Percentiles rank a stretch among this genome's conserved stretches.
These are phyloP conservation scores for Septoria petroselini DNA, from an alignment of 2,329 filamentous ascomycete species.

Conservation along the genomic window DNA sequence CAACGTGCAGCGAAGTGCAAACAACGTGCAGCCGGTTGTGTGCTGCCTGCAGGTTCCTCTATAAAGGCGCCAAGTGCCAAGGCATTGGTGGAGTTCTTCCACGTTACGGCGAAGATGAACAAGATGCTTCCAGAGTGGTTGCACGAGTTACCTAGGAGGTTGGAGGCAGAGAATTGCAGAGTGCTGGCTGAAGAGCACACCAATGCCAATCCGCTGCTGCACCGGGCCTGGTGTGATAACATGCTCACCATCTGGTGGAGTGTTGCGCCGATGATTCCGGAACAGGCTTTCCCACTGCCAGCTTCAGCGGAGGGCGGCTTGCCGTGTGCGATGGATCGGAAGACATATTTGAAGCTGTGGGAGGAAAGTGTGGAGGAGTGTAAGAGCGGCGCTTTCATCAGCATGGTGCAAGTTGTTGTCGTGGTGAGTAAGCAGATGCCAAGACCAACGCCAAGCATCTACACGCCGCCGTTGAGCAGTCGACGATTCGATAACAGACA, in stretches of 20 bases:
- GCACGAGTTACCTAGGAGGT: neutral
- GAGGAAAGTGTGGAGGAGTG: neutral
- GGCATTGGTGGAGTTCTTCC: neutral
- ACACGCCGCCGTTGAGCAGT: too few relatives aligned
- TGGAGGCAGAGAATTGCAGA: neutral
- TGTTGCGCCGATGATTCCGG: neutral
- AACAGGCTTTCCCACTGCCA: neutral
- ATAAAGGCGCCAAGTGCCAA: neutral
- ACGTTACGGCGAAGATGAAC: neutral
- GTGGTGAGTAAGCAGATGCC: neutral
- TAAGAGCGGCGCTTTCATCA: slow-evolving; percentile 1
- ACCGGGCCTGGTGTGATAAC: slow-evolving; percentile 6
- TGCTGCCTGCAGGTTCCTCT: neutral
- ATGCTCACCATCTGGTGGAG: neutral
- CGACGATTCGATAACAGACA: too few relatives aligned
- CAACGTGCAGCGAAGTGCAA: too few relatives aligned
- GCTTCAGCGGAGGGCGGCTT: neutral
- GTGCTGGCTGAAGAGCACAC: slow-evolving; percentile 2
- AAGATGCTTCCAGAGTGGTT: neutral
- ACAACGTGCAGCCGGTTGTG: too few relatives aligned
- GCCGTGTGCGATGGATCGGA: neutral
- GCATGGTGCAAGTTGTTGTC: neutral
- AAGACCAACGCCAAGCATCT: too few relatives aligned
- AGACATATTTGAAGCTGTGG: neutral
- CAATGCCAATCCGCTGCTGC: neutral